Conservation (phyloP, 768 basidiomycete genomes). For the Sistotremastrum niveocremeum region DNA sequence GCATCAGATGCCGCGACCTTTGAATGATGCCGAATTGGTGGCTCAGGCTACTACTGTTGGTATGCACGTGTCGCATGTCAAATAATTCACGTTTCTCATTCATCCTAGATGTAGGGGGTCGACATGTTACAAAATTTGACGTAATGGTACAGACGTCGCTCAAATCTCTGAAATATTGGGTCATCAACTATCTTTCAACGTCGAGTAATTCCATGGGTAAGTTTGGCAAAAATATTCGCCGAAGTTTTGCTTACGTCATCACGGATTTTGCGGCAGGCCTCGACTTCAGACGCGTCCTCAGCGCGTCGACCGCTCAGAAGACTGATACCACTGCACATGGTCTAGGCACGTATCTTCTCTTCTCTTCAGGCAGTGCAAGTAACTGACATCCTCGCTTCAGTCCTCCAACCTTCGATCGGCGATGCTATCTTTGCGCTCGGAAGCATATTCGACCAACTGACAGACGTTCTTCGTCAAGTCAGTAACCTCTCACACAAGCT, state of each 20-base stretch:
- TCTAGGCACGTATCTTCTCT: constrained; percentile 29
- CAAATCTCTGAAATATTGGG: constrained; percentile 41
- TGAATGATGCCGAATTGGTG: constrained; percentile 51
- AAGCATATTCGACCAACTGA: constrained; percentile 47
- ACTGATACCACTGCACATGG: constrained; percentile 22
- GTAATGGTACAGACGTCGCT: constrained; percentile 41
- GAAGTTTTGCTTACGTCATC: neutral
- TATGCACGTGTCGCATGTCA: constrained; percentile 1
- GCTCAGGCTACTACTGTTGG: constrained; percentile 7
- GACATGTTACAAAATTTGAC: constrained; percentile 36
- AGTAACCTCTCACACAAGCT: constrained; percentile 57
- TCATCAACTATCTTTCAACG: constrained; percentile 55
- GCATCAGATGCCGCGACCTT: constrained; percentile 43
- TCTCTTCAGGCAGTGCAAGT: neutral
- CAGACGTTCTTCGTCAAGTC: constrained; percentile 50
- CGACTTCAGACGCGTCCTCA: constrained; percentile 58
- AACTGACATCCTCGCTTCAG: constrained; percentile 19
- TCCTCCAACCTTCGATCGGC: constrained; percentile 63
- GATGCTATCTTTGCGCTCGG: constrained; percentile 58
- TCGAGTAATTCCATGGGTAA: constrained; percentile 61
- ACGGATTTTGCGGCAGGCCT: constrained; percentile 31
- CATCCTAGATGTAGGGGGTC: constrained; percentile 9
- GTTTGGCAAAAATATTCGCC: constrained; percentile 4
- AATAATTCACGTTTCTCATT: constrained; percentile 30
- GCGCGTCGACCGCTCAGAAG: constrained; percentile 12